Conservation (phyloP, 352 stramenopile genomes). For the Phytopythium montanum region DNA sequence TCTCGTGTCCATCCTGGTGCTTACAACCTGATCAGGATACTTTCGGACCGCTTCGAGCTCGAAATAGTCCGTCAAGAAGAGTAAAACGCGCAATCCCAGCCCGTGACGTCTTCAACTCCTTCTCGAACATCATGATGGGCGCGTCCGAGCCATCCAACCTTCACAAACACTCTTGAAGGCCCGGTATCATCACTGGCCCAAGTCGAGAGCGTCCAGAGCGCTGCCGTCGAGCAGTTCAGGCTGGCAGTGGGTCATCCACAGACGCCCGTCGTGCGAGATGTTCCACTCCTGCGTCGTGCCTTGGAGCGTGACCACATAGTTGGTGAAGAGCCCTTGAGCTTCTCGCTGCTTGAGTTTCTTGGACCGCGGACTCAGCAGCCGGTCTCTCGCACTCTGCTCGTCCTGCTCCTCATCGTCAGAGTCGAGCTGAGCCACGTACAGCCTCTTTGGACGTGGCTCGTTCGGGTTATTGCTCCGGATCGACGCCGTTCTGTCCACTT, state of each 20-base stretch:
- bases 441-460: constrained; percentile 7
- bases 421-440: constrained; percentile 22
- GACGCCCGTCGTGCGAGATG: constrained; percentile 36
- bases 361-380: constrained; percentile 16
- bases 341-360: constrained; percentile 19
- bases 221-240: background rate
- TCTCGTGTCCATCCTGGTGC: background rate
- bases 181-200: background rate
- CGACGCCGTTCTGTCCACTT: background rate
- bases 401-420: constrained; percentile 19
- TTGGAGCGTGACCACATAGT: constrained; percentile 29
- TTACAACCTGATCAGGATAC: background rate
- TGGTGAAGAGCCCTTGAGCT: constrained; percentile 20
- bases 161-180: background rate
- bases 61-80: background rate
- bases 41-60: background rate
- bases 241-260: constrained; percentile 17
- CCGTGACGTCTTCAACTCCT: background rate
- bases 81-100: background rate
- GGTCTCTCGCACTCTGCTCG: constrained; percentile 1
- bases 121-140: background rate
- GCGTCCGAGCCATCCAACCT: background rate
- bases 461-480: background rate
- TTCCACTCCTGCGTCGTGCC: constrained; percentile 44
- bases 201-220: background rate